A percentile compares a stretch with the other conserved stretches of the same genome.
Evolutionary conservation across 2,329 filamentous ascomycete species (phyloP).

Genomic region (Neophaeococcomyces mojaviensis): DNA sequence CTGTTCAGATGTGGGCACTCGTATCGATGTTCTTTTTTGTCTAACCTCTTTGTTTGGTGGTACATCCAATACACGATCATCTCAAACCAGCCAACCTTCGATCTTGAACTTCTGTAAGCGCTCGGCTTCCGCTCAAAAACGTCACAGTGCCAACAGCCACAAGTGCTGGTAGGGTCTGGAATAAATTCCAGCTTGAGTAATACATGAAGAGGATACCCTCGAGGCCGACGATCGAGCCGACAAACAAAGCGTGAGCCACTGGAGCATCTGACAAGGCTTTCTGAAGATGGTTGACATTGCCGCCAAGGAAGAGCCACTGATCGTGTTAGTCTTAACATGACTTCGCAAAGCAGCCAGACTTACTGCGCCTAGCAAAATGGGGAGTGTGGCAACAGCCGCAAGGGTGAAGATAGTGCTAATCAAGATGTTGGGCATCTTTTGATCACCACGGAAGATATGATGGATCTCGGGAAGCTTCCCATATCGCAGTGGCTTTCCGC

Average conservation of each 20-base stretch:
- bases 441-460: constrained; percentile 78
- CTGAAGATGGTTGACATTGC: constrained; percentile 69
- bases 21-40: constrained; percentile 1
- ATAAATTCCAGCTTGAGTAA: constrained; percentile 85
- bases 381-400: constrained; percentile 65
- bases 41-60: background rate
- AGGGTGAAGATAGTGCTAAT: constrained; percentile 71
- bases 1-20: background rate
- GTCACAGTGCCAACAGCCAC: constrained; percentile 60
- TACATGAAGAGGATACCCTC: constrained; percentile 93
- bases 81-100: constrained; percentile 68
- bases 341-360: constrained; percentile 26
- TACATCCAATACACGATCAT: constrained; percentile 28
- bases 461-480: constrained; percentile 76
- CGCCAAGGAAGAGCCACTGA: constrained; percentile 75
- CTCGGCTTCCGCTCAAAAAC: constrained; percentile 81
- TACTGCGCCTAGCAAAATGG: constrained; percentile 64
- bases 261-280: constrained; percentile 71
- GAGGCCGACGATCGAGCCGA: constrained; percentile 77
- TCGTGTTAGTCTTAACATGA: background rate
- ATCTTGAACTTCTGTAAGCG: constrained; percentile 85
- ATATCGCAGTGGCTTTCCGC: constrained; percentile 69
- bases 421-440: constrained; percentile 70
- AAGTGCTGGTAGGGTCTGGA: constrained; percentile 74
- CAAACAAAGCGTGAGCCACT: constrained; percentile 74